Base-by-base conservation (phyloP, 2,329 filamentous ascomycete species). In the Colletotrichum abscissum region DNA sequence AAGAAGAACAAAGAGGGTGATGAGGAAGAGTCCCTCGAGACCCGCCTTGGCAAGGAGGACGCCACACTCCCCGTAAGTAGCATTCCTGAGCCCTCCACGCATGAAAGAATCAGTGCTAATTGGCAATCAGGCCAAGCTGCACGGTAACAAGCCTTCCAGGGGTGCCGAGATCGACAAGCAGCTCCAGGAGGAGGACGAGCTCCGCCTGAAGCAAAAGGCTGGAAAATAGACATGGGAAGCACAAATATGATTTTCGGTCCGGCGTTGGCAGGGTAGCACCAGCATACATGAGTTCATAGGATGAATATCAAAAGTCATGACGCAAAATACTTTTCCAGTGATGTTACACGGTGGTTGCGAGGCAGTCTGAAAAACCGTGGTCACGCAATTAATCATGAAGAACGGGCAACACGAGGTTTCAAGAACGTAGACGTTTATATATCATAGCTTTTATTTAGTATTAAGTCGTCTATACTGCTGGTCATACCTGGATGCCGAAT, bases 91-190 rank as follows among this genome's bases (percentile, higher is more conserved):
- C 38, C 14, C 38, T 6, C 6, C 12, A 2, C 22, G 14, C 33
- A 35, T 60, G 82, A 3, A 76, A 84, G 56, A 83, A 84, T 16
- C 81, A 78, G 69, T 38, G 16, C 42, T 59, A 7, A 62, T 11
- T 74, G 28, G 75, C 63, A 22, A 49, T 22, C 56, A 89, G 90
- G 93, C 92, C 68, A 88, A 84, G 76, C 79, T 87, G 75, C 92
- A 95, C 79, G 92, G 92, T 73, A 95, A 95, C 80, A 88, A 94
- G 83, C 93, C 93, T 2, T 93, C 90, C 24, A 90, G 86, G 78
- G 93, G 93, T 22, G 93, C 93, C 28, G 89, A 93, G 86, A 88
- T 94, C 70, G 93, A 95, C 81, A 89, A 93, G 71, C 80, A 93
- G 82, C 76, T 95, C 59, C 85, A 89, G 78, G 88, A 89, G 5